These are phyloP conservation scores for Venturia nashicola DNA, from an alignment of 2,329 filamentous ascomycete genomes.

Conservation along the genomic window DNA sequence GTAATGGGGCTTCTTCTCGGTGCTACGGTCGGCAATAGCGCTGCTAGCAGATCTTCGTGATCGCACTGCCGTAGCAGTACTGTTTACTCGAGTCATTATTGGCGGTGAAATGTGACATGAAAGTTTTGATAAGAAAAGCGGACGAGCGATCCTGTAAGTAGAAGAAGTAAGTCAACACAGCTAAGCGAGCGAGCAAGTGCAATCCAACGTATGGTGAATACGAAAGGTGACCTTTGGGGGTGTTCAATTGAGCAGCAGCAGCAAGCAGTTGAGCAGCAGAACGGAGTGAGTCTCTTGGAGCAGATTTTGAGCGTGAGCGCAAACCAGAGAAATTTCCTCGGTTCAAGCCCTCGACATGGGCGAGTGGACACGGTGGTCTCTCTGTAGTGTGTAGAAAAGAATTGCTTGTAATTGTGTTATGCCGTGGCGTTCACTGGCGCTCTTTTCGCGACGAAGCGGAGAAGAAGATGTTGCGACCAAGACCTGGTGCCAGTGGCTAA, in stretches of 20 bases:
- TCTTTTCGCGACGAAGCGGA: not conserved
- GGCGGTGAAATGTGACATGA: not conserved
- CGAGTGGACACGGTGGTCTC: not conserved
- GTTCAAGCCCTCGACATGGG: not conserved
- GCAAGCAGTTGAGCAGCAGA: not conserved
- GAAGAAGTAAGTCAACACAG: not conserved
- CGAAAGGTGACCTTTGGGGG: not conserved
- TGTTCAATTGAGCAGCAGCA: not conserved
- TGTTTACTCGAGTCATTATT: not conserved
- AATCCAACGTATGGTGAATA: not conserved
- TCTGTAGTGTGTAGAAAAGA: not conserved
- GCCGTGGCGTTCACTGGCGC: not conserved
- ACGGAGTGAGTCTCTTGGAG: not conserved
- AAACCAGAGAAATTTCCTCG: not conserved
- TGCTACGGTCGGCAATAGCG: not conserved
- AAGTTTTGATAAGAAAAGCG: not conserved
- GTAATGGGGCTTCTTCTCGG: conserved; percentile 1
- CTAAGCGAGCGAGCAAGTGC: not conserved
- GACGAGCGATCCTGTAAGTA: not conserved
- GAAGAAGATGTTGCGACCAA: not conserved
- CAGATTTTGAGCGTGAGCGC: not conserved
- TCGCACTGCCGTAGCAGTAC: not conserved
- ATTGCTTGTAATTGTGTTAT: not conserved
- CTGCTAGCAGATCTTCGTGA: not conserved
- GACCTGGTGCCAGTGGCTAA: not conserved